Base-by-base conservation (phyloP, 768 basidiomycete genomes). In the Rhodotorula diobovata region DNA sequence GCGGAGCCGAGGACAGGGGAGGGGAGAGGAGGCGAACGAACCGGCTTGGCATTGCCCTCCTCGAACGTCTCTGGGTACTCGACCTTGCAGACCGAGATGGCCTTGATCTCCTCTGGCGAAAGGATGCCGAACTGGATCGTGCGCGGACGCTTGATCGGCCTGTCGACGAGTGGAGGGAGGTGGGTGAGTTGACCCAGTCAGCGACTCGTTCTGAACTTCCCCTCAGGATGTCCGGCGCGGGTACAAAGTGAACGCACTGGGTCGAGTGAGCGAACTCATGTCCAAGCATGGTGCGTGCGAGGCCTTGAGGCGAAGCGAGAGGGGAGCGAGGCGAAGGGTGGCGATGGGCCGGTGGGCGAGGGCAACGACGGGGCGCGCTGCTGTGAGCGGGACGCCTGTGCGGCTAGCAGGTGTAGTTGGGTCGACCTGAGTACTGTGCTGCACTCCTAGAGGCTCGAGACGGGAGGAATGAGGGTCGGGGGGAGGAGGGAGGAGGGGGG, bases 71-170 rank as follows among this genome's bases (percentile, higher is more conserved):
- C 96, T 18, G 94, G 93, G 84, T 93, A 89, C 83, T 98, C 96
- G 77, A 98, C 92, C 84, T 97, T 95, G 72, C 93, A 93, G 41
- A 98, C 94, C 23, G 93, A 96, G 82, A 92, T 91, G 34, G 94
- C 95, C 93, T 99, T 98, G 79, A 98, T 98, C 85, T 98, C 96
- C 82, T 98, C 96, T 18, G 96, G 96, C 45, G 93, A 94, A 77
- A 99, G 88, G 77, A 99, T 93, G 78, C 95, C 93, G 84, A 97
- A 98, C 81, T 97, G 94, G 72, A 98, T 94, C 83, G 97, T 94
- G 84, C 88, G 90, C 78, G 97, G 73, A 10, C 73, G 63, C 67
- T 68, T 67, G 61, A 75, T 70, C 41, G 72, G 70, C 45, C 76
- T 76, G 72, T 2, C 4, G 4, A 30, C 46, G 48, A 63, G 50